Base-by-base conservation (phyloP, 805 yeast species). In the Yarrowia deformans region DNA sequence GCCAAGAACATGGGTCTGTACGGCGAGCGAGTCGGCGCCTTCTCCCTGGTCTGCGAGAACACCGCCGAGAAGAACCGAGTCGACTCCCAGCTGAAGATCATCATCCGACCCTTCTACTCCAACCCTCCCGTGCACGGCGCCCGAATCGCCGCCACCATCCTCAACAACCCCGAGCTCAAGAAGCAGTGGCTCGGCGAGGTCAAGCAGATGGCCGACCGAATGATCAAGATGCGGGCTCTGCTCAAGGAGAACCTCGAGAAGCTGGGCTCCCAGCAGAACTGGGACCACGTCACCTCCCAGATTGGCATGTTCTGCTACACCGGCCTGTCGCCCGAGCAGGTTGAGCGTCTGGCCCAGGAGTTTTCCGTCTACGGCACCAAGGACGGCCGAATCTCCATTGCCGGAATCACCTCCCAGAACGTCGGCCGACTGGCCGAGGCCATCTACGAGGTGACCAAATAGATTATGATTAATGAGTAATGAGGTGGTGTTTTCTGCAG, bases 271-370 rank as follows among this genome's bases (percentile, higher is more conserved):
- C 97, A 97, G 39, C 97, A 97, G 60, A 85, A 83, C 74, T 94
- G 98, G 98, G 90, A 87, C 73, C 98, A 94, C 80, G 91, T 94
- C 75, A 89, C 88, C 58, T 83, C 84, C 72, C 99, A 95, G 83
- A 90, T 91, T 71, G 99, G 99, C 74, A 94, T 94, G 98, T 94
- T 94, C 79, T 92, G 97, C 43, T 94, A 88, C 81, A 94, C 98
- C 39, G 99, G 97, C 1, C 84, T 94, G 74, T 80, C 84, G 7
- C 82, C 89, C 37, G 89, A 85, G 40, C 94, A 91, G 87, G 97
- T 90, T 69, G 84, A 84, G 66, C 84, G 90, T 73, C 83, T 93
- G 71, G 97, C 91, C 75, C 77, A 84, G 70, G 85, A 88, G 73
- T 97, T 89, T 78, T 97, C 88, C 40, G 88, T 94, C 58, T 94